Evolutionary conservation across 2,329 filamentous ascomycete genomes (phyloP), one percentile per base, ranked within the genome.

Genomic region (Salinomyces thailandicus): DNA sequence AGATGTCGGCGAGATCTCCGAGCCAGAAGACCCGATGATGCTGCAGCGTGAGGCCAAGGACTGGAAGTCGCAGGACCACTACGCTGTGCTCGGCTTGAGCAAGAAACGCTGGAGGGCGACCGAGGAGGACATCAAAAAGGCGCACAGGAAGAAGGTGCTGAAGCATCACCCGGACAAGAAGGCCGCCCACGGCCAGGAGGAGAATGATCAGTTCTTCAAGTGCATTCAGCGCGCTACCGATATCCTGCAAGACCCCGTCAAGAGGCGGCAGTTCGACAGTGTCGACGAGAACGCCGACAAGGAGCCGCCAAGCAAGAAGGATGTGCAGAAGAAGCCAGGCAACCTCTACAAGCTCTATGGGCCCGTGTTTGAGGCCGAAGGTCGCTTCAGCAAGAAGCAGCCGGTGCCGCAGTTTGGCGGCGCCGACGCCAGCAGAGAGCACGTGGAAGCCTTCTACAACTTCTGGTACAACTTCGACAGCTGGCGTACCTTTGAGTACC

Each of bases 401-500:
- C 89, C 89, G 5, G 91, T 95, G 3, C 93, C 91, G 5, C 67
- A 73, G 52, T 79, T 98, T 40, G 91, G 91, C 45, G 75, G 85
- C 57, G 84, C 85, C 47, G 81, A 93, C 49, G 80, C 83, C 57
- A 76, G 76, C 53, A 84, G 87, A 65, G 84, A 93, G 58, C 80
- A 94, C 6, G 91, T 98, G 31, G 87, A 96, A 59, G 70, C 72
- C 36, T 98, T 98, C 65, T 98, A 98, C 76, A 94, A 98, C 74
- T 98, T 96, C 72, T 98, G 84, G 81, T 98, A 96, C 73, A 93
- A 89, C 73, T 93, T 98, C 55, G 91, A 98, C 73, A 91, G 82
- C 63, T 98, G 91, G 91, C 75, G 91, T 44, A 79, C 83, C 2
- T 98, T 98, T 56, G 91, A 98, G 68, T 98, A 98, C 66, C 82